Base-by-base conservation (phyloP, 2,329 filamentous ascomycete genomes). In the Fusarium poae region DNA sequence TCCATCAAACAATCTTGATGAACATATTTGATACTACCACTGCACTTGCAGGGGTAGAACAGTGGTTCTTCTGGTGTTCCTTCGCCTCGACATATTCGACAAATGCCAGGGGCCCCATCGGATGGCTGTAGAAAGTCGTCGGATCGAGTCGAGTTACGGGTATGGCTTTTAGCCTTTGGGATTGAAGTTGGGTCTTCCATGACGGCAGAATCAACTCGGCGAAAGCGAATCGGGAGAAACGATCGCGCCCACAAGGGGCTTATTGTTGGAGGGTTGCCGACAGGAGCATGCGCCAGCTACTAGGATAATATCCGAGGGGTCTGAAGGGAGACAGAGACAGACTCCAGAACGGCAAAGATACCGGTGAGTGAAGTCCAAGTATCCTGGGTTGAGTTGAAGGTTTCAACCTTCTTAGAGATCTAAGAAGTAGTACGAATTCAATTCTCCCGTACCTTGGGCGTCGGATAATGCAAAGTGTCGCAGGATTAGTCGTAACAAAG, bases 1-100 rank as follows among this genome's bases (percentile, higher is more conserved):
- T 98, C 94, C 91, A 99, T 97, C 80, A 99, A 83, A 79, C 96
- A 99, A 78, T 97, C 92, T 80, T 99, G 96, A 79, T 99, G 96
- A 65, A 99, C 96, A 76, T 92, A 97, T 82, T 97, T 97, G 82
- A 99, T 99, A 81, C 95, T 98, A 59, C 96, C 96, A 77, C 93
- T 97, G 83, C 96, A 99, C 84, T 97, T 97, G 89, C 96, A 99
- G 8, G 96, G 96, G 77, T 97, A 96, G 83, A 97, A 99, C 39
- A 99, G 86, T 62, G 93, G 94, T 77, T 98, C 96, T 6, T 92
- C 87, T 6, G 85, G 80, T 2, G 91, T 92, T 57, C 88, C 93
- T 79, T 99, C 97, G 53, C 93, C 93, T 72, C 97, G 89, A 81
- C 96, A 99, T 84, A 99, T 99, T 65, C 96, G 91, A 83, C 96